Conservation (phyloP, 352 stramenopile species). For the Phytopythium helicoides region DNA sequence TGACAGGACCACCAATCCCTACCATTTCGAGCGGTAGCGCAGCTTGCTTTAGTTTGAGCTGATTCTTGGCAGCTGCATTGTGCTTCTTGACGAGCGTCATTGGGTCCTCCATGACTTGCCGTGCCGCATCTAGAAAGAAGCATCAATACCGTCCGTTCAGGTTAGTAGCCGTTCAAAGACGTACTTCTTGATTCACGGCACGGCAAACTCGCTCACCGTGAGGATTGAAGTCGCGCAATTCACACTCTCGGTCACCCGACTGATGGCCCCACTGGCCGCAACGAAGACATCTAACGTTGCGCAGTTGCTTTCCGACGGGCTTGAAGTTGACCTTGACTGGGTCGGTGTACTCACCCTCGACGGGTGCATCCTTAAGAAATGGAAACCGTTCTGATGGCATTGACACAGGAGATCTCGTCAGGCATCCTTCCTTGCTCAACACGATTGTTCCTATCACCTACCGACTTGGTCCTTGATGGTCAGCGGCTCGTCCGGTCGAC, state of each 20-base stretch:
- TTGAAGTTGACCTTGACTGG: slow-evolving; percentile 88
- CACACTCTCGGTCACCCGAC: slow-evolving; percentile 82
- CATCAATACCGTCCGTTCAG: slow-evolving; percentile 1
- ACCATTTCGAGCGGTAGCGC: slow-evolving; percentile 76
- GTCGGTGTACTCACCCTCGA: slow-evolving; percentile 81
- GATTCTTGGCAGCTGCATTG: slow-evolving; percentile 42
- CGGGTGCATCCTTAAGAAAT: slow-evolving; percentile 86
- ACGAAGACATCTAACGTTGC: slow-evolving; percentile 82
- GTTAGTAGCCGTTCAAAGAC: no score
- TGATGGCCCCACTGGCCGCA: slow-evolving; percentile 84
- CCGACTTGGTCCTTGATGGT: slow-evolving; percentile 81
- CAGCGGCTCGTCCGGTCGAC: slow-evolving; percentile 59
- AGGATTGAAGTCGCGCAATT: slow-evolving; percentile 68
- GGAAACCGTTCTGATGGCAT: slow-evolving; percentile 65
- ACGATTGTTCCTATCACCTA: slow-evolving; percentile 7
- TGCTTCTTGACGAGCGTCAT: slow-evolving; percentile 67
- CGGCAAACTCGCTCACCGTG: slow-evolving; percentile 31
- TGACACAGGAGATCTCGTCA: neutral
- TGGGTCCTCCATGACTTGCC: slow-evolving; percentile 69
- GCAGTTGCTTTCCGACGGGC: slow-evolving; percentile 74
- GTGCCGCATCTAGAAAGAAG: slow-evolving; percentile 50
- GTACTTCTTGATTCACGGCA: neutral
- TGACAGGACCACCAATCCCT: neutral
- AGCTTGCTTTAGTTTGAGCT: slow-evolving; percentile 50
- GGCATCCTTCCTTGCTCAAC: neutral